Evolutionary conservation across 768 basidiomycete genomes (phyloP), one percentile per base, ranked within the genome.

Genomic region (Mycena leptocephala): DNA sequence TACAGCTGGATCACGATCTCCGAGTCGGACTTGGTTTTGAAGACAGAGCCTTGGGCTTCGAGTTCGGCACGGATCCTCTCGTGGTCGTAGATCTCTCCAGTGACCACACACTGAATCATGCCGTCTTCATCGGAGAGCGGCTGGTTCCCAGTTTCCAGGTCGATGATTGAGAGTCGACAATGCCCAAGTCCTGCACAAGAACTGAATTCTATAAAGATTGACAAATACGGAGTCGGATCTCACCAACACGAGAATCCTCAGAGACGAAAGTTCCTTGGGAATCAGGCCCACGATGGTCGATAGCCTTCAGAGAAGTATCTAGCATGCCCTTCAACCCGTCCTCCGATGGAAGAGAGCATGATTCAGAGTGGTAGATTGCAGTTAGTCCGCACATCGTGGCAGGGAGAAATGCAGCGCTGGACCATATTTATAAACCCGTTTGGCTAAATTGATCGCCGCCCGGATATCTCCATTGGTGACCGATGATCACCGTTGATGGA

Each of bases 21-120:
- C 16, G 76, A 77, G 53, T 77, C 76, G 10, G 56, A 74, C 28
- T 64, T 66, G 18, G 72, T 74, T 46, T 78, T 68, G 77, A 78
- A 78, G 39, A 28, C n/a, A 20, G 48, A 76, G 22, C 77, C 77
- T 24, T 65, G 39, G 1, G 53, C 33, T 46, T 76, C 69, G n/a
- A 78, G 48, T 13, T 78, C 77, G 3, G 33, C 62, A 35, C 77
- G 77, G 28, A 78, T 78, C 6, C 51, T 8, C 41, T 71, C 68
- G 51, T 78, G 51, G 64, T 78, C 77, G 43, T 77, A 77, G 32
- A 77, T 39, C 48, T 77, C 76, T 20, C 77, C 77, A 22, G 66
- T 61, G 20, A 78, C 77, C 1, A 78, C 55, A 18, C 53, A 59
- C 8, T 78, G 77, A 13, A 78, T 64, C 14, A 14, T 16, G 32